These are phyloP conservation scores for Solanum verrucosum DNA, from an alignment of 257 asterid species.

Conservation along the genomic window DNA sequence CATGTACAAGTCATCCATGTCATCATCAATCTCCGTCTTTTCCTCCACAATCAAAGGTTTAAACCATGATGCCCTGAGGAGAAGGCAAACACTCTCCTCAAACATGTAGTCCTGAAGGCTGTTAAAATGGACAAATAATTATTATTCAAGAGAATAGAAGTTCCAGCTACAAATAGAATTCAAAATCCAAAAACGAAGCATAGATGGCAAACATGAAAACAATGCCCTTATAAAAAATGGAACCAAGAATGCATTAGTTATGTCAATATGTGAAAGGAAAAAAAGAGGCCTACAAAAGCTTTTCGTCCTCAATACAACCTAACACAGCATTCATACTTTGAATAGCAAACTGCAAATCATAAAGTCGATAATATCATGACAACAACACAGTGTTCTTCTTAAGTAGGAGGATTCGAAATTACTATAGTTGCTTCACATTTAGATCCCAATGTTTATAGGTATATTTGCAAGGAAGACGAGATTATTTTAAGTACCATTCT, in stretches of 20 bases:
- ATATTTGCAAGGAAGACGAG: not conserved
- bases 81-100: conserved; percentile 96
- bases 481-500: not conserved
- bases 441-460: not conserved
- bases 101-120: conserved; percentile 80
- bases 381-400: not conserved
- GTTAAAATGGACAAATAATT: conserved; percentile 2
- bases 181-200: not conserved
- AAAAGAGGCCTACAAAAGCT: not conserved
- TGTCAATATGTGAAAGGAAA: not conserved
- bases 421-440: not conserved
- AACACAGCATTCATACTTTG: not conserved
- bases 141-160: not conserved
- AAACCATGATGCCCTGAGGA: conserved; percentile 88
- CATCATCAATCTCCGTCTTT: conserved; percentile 43
- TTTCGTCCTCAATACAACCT: not conserved
- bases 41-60: conserved; percentile 62
- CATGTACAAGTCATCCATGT: conserved; percentile 36
- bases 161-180: not conserved
- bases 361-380: not conserved
- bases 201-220: not conserved
- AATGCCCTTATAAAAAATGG: not conserved
- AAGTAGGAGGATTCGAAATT: not conserved
- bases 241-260: not conserved
- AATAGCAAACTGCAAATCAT: not conserved